A percentile compares a stretch with the other conserved stretches of the same genome.
phyloP scores from a whole-genome alignment of 140 eudicot genomes.

The Stevia rebaudiana region DNA sequence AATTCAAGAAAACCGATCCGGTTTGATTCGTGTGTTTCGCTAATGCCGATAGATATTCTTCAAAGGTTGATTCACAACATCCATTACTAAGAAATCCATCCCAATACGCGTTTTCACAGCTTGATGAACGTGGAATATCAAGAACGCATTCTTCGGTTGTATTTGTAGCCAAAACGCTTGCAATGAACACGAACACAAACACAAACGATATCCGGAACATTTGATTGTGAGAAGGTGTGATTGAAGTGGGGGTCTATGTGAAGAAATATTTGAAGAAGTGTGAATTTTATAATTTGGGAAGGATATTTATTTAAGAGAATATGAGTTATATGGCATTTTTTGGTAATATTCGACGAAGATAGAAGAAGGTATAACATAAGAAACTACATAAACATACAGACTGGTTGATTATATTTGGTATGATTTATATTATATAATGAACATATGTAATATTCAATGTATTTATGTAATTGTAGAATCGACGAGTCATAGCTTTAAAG shows the following conservation, averaged over 20 bases:
- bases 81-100: slow-evolving; percentile 38
- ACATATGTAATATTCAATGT: not conserved
- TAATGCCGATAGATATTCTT: slow-evolving; percentile 43
- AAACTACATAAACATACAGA: slow-evolving; percentile 24
- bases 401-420: slow-evolving; percentile 10
- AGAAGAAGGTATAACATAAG: slow-evolving; percentile 22
- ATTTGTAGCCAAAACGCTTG: slow-evolving; percentile 12
- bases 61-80: slow-evolving; percentile 41
- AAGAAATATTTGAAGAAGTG: slow-evolving; percentile 5
- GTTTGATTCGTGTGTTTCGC: slow-evolving; percentile 44
- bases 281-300: slow-evolving; percentile 5
- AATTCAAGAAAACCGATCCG: slow-evolving; percentile 44
- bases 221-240: not conserved
- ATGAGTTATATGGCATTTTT: slow-evolving; percentile 17
- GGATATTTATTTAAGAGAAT: slow-evolving; percentile 9
- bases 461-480: not conserved
- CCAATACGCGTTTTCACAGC: slow-evolving; percentile 39
- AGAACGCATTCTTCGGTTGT: slow-evolving; percentile 37
- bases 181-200: slow-evolving; percentile 10
- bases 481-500: slow-evolving; percentile 3
- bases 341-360: slow-evolving; percentile 21
- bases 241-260: not conserved
- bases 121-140: slow-evolving; percentile 33
- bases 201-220: slow-evolving; percentile 11
- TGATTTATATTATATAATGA: not conserved